Base-by-base conservation (phyloP, 2,329 filamentous ascomycete genomes). In the Fusarium sp. region DNA sequence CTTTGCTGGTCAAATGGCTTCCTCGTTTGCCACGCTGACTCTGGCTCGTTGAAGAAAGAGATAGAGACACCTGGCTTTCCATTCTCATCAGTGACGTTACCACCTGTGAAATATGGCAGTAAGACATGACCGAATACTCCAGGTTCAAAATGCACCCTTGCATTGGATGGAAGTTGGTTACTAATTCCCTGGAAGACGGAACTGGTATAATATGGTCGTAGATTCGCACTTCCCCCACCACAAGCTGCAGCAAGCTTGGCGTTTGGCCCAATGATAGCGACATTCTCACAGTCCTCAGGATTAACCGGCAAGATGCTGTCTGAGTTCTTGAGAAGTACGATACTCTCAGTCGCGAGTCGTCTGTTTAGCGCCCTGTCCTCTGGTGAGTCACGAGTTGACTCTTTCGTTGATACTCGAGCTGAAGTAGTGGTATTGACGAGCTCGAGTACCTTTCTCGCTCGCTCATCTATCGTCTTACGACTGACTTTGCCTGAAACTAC, bases 271-370 rank as follows among this genome's bases (percentile, higher is more conserved):
- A 90, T 88, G 24, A 89, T 83, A 17, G 87, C 84, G 20, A 88
- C 80, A 9, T 85, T 82, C 65, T 85, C 83, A 58, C 44, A 55
- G 4, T 70, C 28, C n/a, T 45, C 6, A 22, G 50, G 10, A 8
- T 22, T 20, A 15, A 89, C 79, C 0, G 91, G 91, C 1, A 93
- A 82, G 4, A 89, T 79, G 22, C 83, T 82, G 10, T 84, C 84
- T 30, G 90, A 86, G 71, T 93, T 93, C 82, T 92, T 92, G 51
- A 93, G 82, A 24, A 93, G 84, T 1, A 92, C 90, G 15, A 92
- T 87, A 3, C 88, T 89, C 53, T 72, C 66, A 0, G 50, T 39
- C 6, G 69, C 66, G 18, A 70, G 50, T 6, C 50, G 22, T 12
- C 66, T 57, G 36, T 70, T 70, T 4, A 71, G 28, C 1, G 32